Evolutionary conservation across 441 rosid genomes (phyloP).

Genomic region (Macaranga tanarius): DNA sequence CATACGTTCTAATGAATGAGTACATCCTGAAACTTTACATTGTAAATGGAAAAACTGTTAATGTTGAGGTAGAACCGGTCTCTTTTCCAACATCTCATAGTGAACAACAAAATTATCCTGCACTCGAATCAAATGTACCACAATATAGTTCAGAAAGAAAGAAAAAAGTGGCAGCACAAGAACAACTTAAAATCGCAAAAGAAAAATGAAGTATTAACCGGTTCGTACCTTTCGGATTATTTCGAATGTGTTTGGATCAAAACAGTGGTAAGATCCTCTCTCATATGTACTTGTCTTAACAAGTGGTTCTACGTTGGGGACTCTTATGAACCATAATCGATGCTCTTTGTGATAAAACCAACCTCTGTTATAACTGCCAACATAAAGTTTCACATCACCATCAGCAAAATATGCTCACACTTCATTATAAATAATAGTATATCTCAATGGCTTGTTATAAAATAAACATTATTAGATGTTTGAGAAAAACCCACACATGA

Average conservation of each 20-base stretch:
- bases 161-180: background rate
- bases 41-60: constrained; percentile 33
- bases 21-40: constrained; percentile 50
- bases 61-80: constrained; percentile 73
- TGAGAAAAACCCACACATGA: background rate
- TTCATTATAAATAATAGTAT: background rate
- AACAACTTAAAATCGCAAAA: background rate
- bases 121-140: constrained; percentile 26
- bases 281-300: constrained; percentile 76
- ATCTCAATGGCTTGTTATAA: background rate
- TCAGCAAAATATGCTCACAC: background rate
- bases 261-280: constrained; percentile 88
- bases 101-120: constrained; percentile 87
- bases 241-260: constrained; percentile 74
- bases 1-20: constrained; percentile 45
- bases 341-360: constrained; percentile 96
- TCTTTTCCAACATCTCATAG: constrained; percentile 85
- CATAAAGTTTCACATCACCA: constrained; percentile 14
- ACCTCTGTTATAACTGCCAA: constrained; percentile 70
- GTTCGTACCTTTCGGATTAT: constrained; percentile 64
- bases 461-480: background rate
- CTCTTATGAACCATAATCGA: constrained; percentile 72
- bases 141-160: background rate
- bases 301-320: constrained; percentile 70
- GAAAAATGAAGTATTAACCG: background rate